phyloP scores from a whole-genome alignment of 2,329 filamentous ascomycete species.

The Atkinsonella hypoxylon region DNA sequence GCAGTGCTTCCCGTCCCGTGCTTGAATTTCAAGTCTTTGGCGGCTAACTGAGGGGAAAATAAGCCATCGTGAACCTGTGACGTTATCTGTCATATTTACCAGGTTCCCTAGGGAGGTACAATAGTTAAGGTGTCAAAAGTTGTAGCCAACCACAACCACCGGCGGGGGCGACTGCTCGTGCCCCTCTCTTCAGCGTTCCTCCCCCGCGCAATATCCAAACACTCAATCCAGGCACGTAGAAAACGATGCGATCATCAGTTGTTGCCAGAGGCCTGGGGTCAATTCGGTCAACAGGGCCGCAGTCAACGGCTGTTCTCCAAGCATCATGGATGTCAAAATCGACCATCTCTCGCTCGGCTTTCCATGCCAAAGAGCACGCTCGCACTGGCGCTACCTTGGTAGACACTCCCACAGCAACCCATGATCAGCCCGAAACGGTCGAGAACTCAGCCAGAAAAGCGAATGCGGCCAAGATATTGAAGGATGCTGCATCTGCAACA shows the following conservation, averaged over 20 bases:
- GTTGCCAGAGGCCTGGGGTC: constrained; percentile 5
- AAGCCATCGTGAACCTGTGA: too few relatives aligned
- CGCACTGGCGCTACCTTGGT: constrained; percentile 9
- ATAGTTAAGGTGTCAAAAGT: too few relatives aligned
- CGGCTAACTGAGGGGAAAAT: too few relatives aligned
- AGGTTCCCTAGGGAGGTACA: too few relatives aligned
- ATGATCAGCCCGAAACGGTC: constrained; percentile 3
- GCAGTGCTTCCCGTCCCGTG: too few relatives aligned
- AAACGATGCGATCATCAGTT: constrained; percentile 6
- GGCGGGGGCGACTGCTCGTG: background rate
- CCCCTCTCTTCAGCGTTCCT: background rate
- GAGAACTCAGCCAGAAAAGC: constrained; percentile 5
- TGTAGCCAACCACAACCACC: background rate
- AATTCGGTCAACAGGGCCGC: constrained; percentile 4
- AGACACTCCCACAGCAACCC: constrained; percentile 7
- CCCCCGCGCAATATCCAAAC: background rate
- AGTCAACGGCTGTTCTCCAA: background rate
- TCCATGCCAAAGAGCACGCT: background rate
- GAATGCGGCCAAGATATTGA: constrained; percentile 23
- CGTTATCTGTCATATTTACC: too few relatives aligned
- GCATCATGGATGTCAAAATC: constrained; percentile 5
- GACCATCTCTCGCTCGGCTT: background rate
- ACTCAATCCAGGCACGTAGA: background rate
- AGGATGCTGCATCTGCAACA: constrained; percentile 45
- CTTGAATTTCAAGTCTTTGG: too few relatives aligned